Conservation (phyloP, 2,329 filamentous ascomycete species). For the Clonostachys chloroleuca region DNA sequence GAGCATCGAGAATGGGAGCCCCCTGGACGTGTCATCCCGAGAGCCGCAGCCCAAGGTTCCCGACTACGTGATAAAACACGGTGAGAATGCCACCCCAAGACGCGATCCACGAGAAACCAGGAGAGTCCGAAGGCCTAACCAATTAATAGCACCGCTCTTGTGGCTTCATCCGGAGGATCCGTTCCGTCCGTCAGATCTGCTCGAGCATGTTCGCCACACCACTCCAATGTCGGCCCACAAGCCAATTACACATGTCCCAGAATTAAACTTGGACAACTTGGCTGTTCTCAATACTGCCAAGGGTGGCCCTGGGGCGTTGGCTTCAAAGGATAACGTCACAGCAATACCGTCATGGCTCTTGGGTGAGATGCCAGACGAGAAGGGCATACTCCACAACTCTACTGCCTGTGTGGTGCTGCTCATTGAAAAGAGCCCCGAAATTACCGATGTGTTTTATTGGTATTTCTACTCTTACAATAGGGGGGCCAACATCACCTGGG, state of each 20-base stretch:
- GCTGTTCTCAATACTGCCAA: slow-evolving; percentile 12
- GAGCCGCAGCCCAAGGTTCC: background rate
- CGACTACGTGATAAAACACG: background rate
- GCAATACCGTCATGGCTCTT: slow-evolving; percentile 13
- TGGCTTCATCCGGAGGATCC: slow-evolving; percentile 24
- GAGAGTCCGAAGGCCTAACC: background rate
- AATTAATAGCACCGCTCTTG: slow-evolving; percentile 16
- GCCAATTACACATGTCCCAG: slow-evolving; percentile 8
- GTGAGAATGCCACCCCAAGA: background rate
- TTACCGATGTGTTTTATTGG: slow-evolving; percentile 20
- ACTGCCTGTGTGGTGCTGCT: slow-evolving; percentile 19
- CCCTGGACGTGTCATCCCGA: too few species aligned
- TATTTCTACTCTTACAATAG: slow-evolving; percentile 24
- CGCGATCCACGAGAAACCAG: background rate
- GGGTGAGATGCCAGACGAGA: slow-evolving; percentile 12
- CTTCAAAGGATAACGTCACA: slow-evolving; percentile 15
- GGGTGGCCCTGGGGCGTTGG: slow-evolving; percentile 12
- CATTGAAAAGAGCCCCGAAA: slow-evolving; percentile 8
- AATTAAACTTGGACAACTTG: slow-evolving; percentile 17
- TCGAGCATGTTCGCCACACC: slow-evolving; percentile 19
- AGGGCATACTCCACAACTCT: slow-evolving; percentile 11
- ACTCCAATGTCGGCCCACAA: slow-evolving; percentile 10
- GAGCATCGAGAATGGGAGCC: too few species aligned
- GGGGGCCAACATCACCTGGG: slow-evolving; percentile 17
- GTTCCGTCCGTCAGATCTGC: slow-evolving; percentile 18